Conservation (phyloP, 1,284 basidiomycete species). For the Rhizoctonia solani region DNA sequence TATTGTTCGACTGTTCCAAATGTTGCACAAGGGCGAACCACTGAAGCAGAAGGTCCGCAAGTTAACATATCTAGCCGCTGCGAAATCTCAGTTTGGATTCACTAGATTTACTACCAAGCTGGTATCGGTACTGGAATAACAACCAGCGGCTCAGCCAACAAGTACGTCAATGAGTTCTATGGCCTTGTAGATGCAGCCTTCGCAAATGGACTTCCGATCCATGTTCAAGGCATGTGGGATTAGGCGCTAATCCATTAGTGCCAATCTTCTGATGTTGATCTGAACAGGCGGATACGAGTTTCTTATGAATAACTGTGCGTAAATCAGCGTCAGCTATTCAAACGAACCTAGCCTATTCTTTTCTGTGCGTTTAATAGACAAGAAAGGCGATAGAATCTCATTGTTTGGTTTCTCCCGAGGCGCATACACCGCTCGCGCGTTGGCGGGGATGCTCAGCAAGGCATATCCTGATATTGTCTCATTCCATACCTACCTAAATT, state of each 20-base stretch:
- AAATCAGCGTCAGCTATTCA: too few species aligned
- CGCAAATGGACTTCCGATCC: conserved; percentile 62
- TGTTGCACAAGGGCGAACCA: conserved; percentile 62
- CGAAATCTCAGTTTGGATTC: too few species aligned
- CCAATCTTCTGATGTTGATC: neutral
- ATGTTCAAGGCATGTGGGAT: conserved; percentile 49
- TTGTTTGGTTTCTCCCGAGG: conserved; percentile 66
- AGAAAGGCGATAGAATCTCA: conserved; percentile 55
- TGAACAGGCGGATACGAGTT: conserved; percentile 62
- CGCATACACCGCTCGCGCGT: conserved; percentile 71
- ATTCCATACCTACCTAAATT: neutral
- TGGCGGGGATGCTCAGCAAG: conserved; percentile 68
- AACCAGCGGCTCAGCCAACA: neutral
- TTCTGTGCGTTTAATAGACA: conserved; percentile 1
- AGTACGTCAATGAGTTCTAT: conserved; percentile 57
- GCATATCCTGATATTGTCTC: conserved; percentile 28
- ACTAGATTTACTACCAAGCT: conserved; percentile 69
- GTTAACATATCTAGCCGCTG: neutral
- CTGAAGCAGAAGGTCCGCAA: conserved; percentile 61
- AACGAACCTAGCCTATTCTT: conserved; percentile 8
- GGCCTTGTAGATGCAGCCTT: conserved; percentile 60
- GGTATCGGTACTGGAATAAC: neutral
- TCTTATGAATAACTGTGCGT: conserved; percentile 65
- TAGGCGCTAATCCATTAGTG: neutral
- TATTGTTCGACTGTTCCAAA: conserved; percentile 60